These are phyloP conservation scores for Stentor roeselii DNA, from an alignment of 73 alveolate species.

Conservation along the genomic window DNA sequence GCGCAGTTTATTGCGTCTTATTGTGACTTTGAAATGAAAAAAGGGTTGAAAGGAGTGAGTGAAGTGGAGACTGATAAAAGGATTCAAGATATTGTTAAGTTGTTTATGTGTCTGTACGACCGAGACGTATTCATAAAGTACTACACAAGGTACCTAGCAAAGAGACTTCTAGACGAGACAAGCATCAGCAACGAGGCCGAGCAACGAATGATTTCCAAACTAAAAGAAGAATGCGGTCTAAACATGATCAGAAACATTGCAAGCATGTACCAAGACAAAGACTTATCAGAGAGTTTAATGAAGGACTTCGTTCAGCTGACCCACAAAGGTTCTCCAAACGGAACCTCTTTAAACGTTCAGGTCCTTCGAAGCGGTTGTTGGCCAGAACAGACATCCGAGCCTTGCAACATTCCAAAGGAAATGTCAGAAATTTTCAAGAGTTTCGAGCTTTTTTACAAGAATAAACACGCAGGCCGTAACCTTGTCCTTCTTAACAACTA, in stretches of 20 bases:
- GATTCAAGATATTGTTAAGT: slow-evolving; percentile 65
- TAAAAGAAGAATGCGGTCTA: slow-evolving; percentile 78
- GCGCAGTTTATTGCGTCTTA: slow-evolving; percentile 78
- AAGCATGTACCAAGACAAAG: slow-evolving; percentile 82
- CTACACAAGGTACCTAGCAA: slow-evolving; percentile 56
- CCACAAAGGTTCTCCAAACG: slow-evolving; percentile 31
- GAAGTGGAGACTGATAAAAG: slow-evolving; percentile 57
- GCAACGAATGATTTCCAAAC: slow-evolving; percentile 61
- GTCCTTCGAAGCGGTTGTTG: slow-evolving; percentile 66
- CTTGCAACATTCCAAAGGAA: slow-evolving; percentile 59
- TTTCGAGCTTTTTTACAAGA: slow-evolving; percentile 50
- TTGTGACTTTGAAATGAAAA: slow-evolving; percentile 72
- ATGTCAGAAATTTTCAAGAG: slow-evolving; percentile 37
- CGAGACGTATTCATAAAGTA: slow-evolving; percentile 66
- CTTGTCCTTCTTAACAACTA: slow-evolving; percentile 43
- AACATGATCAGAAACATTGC: slow-evolving; percentile 59
- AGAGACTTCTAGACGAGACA: slow-evolving; percentile 62
- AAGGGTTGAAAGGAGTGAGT: slow-evolving; percentile 73
- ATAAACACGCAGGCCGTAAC: slow-evolving; percentile 54
- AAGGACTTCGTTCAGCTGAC: slow-evolving; percentile 48
- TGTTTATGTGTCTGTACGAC: slow-evolving; percentile 67
- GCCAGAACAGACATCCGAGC: slow-evolving; percentile 64
- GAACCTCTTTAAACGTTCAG: slow-evolving; percentile 48
- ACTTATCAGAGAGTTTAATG: slow-evolving; percentile 53
- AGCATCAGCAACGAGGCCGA: slow-evolving; percentile 65